Base-by-base conservation (phyloP, 2,329 filamentous ascomycete genomes). In the Aspergillus nomiae region DNA sequence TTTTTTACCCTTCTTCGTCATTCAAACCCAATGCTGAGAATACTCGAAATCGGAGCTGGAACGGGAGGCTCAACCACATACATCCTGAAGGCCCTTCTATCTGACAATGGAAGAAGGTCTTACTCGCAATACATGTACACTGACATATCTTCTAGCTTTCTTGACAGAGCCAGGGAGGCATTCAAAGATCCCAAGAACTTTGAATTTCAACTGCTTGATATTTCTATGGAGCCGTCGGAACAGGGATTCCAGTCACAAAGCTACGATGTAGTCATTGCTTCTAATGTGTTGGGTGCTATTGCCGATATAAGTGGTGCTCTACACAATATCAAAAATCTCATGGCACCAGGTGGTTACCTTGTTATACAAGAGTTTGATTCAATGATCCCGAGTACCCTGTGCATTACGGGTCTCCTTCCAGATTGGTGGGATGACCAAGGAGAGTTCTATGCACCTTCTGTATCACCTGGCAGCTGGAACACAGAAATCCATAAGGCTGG, bases 121-220 rank as follows among this genome's bases (percentile, higher is more conserved):
- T 69, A 65, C 28, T 58, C 61, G 0, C 36, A 58, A 16, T 69
- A 67, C 32, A 21, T 60, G 26, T 68, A 67, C 36, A 68, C 66
- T n/a, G 67, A 69, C 50, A 65, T 67, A 9, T 66, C 65, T 1
- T 58, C 61, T 0, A 63, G 58, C 0, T 67, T 65, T 19, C 59
- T 64, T 16, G 12, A 24, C 1, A 12, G 61, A 1, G 66, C 66
- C 3, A 14, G 24, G 16, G 63, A 61, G 61, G 65, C 26, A 48
- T 62, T 67, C 21, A 51, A 38, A 41, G 26, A 19, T 19, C n/a
- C 63, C 45, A 19, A 54, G 6, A 6, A 36, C 6, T 28, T 64
- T 12, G 38, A 58, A 4, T 67, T 55, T 19, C 51, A 56, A 28
- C 24, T 26, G 0, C 50, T 67, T 0, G 63, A 67, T 51, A 54